phyloP scores from a whole-genome alignment of 164 flowering plant genomes.

The Cinnamomum chago region DNA sequence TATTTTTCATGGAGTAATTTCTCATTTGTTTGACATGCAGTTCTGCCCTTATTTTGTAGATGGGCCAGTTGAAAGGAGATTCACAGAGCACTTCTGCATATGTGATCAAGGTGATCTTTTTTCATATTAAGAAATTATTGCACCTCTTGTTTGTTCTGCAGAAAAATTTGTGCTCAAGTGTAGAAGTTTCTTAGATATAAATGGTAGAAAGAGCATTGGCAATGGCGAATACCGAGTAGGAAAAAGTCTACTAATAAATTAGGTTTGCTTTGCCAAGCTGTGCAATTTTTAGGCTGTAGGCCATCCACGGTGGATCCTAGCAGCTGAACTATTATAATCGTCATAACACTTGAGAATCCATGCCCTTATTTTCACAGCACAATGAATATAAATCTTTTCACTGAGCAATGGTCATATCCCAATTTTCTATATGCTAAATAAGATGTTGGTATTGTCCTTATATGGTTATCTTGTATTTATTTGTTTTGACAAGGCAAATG shows the following conservation, averaged over 20 bases:
- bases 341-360: neutral
- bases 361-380: neutral
- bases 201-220: neutral
- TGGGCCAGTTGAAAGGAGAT: constrained; percentile 67
- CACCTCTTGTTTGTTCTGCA: neutral
- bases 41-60: constrained; percentile 98
- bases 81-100: constrained; percentile 52
- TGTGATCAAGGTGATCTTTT: constrained; percentile 62
- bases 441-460: neutral
- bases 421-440: neutral
- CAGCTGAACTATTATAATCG: too few relatives aligned
- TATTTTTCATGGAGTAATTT: constrained; percentile 50
- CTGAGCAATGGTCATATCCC: neutral
- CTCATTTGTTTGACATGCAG: constrained; percentile 85
- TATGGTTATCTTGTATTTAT: neutral
- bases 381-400: neutral
- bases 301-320: neutral
- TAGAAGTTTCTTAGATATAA: neutral
- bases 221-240: neutral
- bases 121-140: neutral
- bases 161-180: too few relatives aligned
- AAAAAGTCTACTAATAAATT: too few relatives aligned
- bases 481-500: neutral
- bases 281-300: neutral
- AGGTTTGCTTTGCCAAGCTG: neutral